Percentiles rank a stretch among this genome's conserved stretches.
phyloP scores from a whole-genome alignment of 2,329 filamentous ascomycete genomes.

The Colletotrichum falcatum region DNA sequence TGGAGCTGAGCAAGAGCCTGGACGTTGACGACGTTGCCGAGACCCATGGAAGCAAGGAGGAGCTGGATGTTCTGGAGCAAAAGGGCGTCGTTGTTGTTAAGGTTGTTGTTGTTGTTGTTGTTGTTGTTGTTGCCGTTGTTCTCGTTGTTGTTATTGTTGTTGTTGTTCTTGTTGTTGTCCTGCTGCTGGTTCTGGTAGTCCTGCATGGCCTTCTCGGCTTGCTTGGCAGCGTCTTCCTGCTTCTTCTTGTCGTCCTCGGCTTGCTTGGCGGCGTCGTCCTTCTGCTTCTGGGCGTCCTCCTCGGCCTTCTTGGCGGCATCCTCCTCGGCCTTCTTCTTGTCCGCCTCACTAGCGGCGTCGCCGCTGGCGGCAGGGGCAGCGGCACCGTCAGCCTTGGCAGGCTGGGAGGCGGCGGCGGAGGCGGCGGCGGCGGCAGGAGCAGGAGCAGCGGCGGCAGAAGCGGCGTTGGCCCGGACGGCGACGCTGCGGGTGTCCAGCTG shows the following conservation, averaged over 20 bases:
- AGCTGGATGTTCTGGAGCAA: constrained; percentile 43
- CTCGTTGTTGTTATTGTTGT: constrained; percentile 39
- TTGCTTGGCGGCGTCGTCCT: constrained; percentile 9
- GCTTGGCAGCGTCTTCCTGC: constrained; percentile 22
- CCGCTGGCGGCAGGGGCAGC: constrained; percentile 14
- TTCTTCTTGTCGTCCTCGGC: constrained; percentile 10
- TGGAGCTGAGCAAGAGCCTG: constrained; percentile 46
- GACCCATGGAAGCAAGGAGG: constrained; percentile 47
- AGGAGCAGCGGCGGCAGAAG: not conserved
- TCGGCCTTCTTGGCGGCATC: constrained; percentile 11
- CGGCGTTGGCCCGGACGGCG: constrained; percentile 15
- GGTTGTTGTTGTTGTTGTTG: constrained; percentile 44
- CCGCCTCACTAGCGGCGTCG: constrained; percentile 18
- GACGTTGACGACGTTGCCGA: constrained; percentile 46
- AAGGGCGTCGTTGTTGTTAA: constrained; percentile 30
- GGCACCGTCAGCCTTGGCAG: constrained; percentile 3
- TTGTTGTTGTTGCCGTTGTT: constrained; percentile 45
- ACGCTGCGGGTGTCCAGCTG: constrained; percentile 27
- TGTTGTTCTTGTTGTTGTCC: constrained; percentile 19
- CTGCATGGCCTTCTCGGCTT: constrained; percentile 30
- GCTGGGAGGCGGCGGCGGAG: not conserved
- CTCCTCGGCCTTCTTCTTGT: constrained; percentile 2
- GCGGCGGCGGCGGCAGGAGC: not conserved
- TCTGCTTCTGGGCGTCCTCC: not conserved
- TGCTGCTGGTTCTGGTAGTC: constrained; percentile 16